phyloP scores from a whole-genome alignment of 768 basidiomycete genomes.

The Lepiota venenata region DNA sequence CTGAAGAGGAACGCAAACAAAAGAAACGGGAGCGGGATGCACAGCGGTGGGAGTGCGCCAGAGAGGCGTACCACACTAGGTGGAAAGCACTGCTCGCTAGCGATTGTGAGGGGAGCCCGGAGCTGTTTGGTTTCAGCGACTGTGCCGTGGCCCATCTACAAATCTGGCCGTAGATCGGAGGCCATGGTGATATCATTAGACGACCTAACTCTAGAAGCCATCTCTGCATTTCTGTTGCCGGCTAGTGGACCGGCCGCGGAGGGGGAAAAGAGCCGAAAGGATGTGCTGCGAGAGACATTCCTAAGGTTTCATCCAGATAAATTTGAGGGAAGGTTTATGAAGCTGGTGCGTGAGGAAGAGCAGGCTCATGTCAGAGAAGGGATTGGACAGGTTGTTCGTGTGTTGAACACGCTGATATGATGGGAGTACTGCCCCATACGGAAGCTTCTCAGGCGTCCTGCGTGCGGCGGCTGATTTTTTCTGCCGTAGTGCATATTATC shows the following conservation, averaged over 20 bases:
- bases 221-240: conserved; percentile 56
- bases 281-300: conserved; percentile 63
- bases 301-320: conserved; percentile 81
- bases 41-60: conserved; percentile 39
- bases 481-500: neutral
- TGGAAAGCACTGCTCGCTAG: conserved; percentile 52
- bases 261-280: conserved; percentile 48
- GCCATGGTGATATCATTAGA: conserved; percentile 30
- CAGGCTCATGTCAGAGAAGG: conserved; percentile 50
- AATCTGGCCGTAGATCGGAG: conserved; percentile 14
- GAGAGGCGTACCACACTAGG: conserved; percentile 50
- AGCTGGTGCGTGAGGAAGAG: conserved; percentile 43
- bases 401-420: conserved; percentile 53
- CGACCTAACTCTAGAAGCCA: conserved; percentile 51
- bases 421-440: neutral
- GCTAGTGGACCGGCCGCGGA: conserved; percentile 16
- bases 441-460: neutral
- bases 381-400: conserved; percentile 60
- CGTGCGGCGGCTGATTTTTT: neutral
- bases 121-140: conserved; percentile 45
- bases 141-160: conserved; percentile 72
- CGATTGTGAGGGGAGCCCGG: conserved; percentile 14
- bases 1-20: conserved; percentile 48
- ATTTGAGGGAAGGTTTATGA: conserved; percentile 72
- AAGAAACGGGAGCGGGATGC: conserved; percentile 47